phyloP scores from a whole-genome alignment of 2,329 filamentous ascomycete genomes.

The Botrytis aclada region DNA sequence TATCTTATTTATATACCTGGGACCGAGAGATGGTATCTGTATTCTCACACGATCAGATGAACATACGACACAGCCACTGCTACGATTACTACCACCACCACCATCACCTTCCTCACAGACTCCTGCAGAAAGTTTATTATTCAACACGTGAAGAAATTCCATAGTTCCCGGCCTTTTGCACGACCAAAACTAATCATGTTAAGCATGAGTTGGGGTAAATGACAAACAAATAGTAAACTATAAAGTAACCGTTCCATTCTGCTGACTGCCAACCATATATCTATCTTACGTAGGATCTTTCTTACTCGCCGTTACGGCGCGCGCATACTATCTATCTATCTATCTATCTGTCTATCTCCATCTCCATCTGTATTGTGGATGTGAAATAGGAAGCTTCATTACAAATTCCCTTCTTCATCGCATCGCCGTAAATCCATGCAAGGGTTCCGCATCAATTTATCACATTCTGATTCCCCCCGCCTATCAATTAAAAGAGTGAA shows the following conservation, averaged over 20 bases:
- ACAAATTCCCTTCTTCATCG: not conserved
- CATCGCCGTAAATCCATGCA: not conserved
- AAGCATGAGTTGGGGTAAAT: not conserved
- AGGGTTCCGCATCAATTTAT: slow-evolving; percentile 1
- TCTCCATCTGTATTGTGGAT: not conserved
- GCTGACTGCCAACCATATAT: not conserved
- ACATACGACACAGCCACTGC: not conserved
- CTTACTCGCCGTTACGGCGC: not conserved
- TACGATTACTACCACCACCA: not conserved
- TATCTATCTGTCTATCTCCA: not conserved
- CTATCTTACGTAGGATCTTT: not conserved
- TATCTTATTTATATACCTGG: too few species aligned
- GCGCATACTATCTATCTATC: not conserved
- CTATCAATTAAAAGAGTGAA: not conserved
- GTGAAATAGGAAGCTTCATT: not conserved
- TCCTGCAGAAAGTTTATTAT: not conserved
- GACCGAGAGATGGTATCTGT: too few species aligned
- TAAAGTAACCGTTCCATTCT: not conserved
- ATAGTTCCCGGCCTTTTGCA: not conserved
- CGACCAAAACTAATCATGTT: not conserved
- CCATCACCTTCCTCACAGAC: not conserved
- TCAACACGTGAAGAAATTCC: not conserved
- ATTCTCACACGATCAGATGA: not conserved
- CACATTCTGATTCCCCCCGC: not conserved
- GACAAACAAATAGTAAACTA: not conserved